Percentiles rank a stretch among this genome's conserved stretches.
phyloP scores from a whole-genome alignment of 441 rosid species.

The Syzygium malaccense region DNA sequence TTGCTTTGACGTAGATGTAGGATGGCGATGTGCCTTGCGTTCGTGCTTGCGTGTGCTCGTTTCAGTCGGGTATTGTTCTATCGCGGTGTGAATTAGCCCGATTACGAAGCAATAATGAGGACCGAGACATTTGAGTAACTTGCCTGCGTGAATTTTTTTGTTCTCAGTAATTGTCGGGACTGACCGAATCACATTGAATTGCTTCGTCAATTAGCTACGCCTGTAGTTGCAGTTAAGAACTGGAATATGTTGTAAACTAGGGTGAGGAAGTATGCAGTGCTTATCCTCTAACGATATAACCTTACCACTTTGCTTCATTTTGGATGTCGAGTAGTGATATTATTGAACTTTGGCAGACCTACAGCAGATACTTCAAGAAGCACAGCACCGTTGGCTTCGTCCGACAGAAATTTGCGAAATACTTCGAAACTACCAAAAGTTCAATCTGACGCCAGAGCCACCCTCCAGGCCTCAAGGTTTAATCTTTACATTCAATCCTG shows the following conservation, averaged over 20 bases:
- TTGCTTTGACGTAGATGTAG: not conserved
- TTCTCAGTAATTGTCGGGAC: not conserved
- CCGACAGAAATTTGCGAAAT: slow-evolving; percentile 55
- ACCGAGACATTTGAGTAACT: not conserved
- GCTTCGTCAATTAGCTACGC: not conserved
- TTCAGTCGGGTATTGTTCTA: not conserved
- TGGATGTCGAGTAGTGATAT: not conserved
- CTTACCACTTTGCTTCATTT: not conserved
- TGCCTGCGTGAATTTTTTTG: not conserved
- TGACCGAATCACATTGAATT: not conserved
- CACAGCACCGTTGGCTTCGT: slow-evolving; percentile 65
- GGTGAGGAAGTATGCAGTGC: not conserved
- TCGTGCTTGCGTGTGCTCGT: not conserved
- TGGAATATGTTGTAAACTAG: not conserved
- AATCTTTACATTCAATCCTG: not conserved
- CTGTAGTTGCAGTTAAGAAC: not conserved
- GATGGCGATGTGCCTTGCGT: not conserved
- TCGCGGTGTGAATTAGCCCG: not conserved
- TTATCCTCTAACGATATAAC: not conserved
- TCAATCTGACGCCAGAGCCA: slow-evolving; percentile 31
- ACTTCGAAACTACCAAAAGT: slow-evolving; percentile 32
- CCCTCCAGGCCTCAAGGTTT: slow-evolving; percentile 47
- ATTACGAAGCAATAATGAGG: not conserved
- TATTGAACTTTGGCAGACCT: slow-evolving; percentile 29
- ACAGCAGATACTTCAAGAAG: slow-evolving; percentile 43